Evolutionary conservation across 495 filamentous ascomycete species (phyloP).

Genomic region (Hypoxylon perforatum): DNA sequence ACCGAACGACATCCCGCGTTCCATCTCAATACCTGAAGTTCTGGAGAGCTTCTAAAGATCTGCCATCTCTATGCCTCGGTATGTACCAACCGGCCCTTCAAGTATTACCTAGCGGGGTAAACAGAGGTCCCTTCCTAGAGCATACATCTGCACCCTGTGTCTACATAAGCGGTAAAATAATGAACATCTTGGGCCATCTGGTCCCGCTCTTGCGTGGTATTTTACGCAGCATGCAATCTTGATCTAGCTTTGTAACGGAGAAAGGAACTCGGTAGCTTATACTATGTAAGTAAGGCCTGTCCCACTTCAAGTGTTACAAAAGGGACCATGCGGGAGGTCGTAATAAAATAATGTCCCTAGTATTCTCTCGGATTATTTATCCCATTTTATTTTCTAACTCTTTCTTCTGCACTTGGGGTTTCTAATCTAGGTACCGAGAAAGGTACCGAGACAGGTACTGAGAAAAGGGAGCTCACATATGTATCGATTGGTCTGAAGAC

Average conservation of each 20-base stretch:
- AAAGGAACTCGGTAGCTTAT: conserved; percentile 12
- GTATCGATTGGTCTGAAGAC: no score
- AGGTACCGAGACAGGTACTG: no score
- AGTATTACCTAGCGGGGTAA: conserved; percentile 36
- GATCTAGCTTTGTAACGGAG: conserved; percentile 34
- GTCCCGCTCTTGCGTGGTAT: conserved; percentile 37
- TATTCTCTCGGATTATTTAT: conserved; percentile 22
- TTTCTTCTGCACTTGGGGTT: no score
- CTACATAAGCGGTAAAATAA: conserved; percentile 4
- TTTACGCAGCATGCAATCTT: conserved; percentile 37
- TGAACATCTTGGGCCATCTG: conserved; percentile 37
- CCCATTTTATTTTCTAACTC: neutral
- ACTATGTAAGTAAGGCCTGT: neutral
- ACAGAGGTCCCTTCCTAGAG: conserved; percentile 13
- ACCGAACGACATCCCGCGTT: conserved; percentile 33
- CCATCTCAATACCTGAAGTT: neutral
- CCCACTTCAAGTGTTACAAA: conserved; percentile 16
- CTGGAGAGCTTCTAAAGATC: conserved; percentile 30
- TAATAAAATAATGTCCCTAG: neutral
- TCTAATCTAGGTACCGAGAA: no score
- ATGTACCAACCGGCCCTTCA: conserved; percentile 26
- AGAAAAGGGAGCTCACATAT: no score
- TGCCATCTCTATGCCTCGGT: conserved; percentile 21
- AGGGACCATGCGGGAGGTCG: conserved; percentile 9
- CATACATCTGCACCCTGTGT: neutral